Conservation (phyloP, 1,284 basidiomycete species). For the Sporisorium reilianum region DNA sequence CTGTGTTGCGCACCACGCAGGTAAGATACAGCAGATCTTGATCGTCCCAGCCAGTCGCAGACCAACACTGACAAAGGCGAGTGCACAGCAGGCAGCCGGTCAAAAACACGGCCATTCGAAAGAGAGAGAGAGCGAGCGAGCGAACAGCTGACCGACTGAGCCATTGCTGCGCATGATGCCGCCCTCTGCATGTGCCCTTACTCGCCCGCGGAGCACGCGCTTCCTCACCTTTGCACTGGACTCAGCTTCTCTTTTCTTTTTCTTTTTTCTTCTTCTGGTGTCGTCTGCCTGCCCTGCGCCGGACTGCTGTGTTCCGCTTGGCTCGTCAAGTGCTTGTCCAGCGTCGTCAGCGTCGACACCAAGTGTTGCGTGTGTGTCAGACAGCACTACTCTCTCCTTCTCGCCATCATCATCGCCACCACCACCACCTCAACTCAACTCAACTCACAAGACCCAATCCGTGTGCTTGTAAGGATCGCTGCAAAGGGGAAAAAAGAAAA, state of each 20-base stretch:
- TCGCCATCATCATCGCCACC: constrained; percentile 18
- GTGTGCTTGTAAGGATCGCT: not conserved
- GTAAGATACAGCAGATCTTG: no score
- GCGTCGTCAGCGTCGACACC: constrained; percentile 48
- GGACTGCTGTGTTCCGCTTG: constrained; percentile 17
- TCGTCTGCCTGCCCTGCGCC: constrained; percentile 9
- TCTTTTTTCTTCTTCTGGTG: constrained; percentile 3
- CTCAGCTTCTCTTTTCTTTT: constrained; percentile 1
- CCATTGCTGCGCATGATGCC: constrained; percentile 4
- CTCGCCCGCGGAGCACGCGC: no score
- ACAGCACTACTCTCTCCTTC: constrained; percentile 4
- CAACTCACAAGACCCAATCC: not conserved
- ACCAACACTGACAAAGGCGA: no score
- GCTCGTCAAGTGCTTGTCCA: not conserved
- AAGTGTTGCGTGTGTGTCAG: not conserved
- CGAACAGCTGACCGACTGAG: not conserved
- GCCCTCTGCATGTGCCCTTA: no score
- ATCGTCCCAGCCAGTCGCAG: no score
- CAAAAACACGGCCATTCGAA: not conserved
- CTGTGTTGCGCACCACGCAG: no score
- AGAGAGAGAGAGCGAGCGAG: not conserved
- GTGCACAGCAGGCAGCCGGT: no score
- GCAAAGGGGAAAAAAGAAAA: no score
- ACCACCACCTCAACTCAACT: constrained; percentile 8
- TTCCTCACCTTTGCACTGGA: no score